Base-by-base conservation (phyloP, 116 monocot genomes). In the Papilionanthe hybrid region DNA sequence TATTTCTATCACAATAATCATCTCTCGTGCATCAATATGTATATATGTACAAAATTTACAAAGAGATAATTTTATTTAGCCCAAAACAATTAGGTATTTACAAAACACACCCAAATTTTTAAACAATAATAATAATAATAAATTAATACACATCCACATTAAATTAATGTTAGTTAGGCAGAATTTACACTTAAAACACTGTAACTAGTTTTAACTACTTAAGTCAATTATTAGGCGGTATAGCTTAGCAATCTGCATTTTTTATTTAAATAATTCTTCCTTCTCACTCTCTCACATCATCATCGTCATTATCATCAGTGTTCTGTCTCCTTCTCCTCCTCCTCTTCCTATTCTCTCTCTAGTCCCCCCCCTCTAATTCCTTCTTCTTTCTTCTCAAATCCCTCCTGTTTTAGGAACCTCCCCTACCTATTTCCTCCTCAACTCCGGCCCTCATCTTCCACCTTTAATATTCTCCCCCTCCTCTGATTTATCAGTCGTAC, bases 251-350 rank as follows among this genome's bases (percentile, higher is more conserved):
- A 23, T 63, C 63, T 30, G 17, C 13, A 15, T 30, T 69, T 15
- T 69, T 15, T 69, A 4, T 13, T 32, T 69, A 30, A 32, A 32
- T 30, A 69, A 28, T 30, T 69, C 15, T 69, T 15, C 69, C 17
- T 18, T 42, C 80, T 79, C 79, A 55, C 89, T 32, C 82, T 81
- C 82, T 85, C 80, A 72, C 83, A 80, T 84, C 81, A 86, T 83
- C 88, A 57, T 83, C 82, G 82, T 84, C 88, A 67, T 83, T 81
- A 69, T 29, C 79, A 48, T 42, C 27, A 48, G 8, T 43, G 72
- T 20, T 37, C 32, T 17, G 37, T 71, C 68, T 69, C 9, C 68
- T 69, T 32, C 15, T 12, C 5, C 20, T 72, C 68, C n/a, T 30
- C 29, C 30, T 67, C 27, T 28, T 19, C 2, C 37, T 37, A 1